phyloP scores from a whole-genome alignment of 345 rosid genomes.

The Heritiera fomes region DNA sequence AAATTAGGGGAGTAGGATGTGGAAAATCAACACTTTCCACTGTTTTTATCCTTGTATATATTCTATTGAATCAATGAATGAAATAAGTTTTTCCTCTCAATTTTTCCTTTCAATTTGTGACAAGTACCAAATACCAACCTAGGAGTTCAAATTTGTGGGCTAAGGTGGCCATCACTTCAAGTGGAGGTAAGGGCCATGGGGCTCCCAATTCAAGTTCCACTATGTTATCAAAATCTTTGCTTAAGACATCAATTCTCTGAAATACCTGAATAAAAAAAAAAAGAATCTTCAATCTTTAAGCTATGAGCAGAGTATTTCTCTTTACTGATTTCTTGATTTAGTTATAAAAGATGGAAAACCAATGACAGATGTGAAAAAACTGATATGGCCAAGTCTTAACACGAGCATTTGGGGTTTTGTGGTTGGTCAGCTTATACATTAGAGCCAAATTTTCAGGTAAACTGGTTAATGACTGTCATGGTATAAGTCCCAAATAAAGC shows the following conservation, averaged over 20 bases:
- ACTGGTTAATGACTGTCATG: background rate
- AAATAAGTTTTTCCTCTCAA: too few species aligned
- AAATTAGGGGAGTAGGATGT: too few species aligned
- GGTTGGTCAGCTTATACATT: background rate
- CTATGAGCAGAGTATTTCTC: background rate
- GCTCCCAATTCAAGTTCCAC: conserved; percentile 82
- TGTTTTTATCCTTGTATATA: too few species aligned
- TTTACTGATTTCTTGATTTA: background rate
- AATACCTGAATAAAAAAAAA: conserved; percentile 55
- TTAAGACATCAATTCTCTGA: conserved; percentile 81
- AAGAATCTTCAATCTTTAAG: background rate
- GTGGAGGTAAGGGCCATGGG: conserved; percentile 87
- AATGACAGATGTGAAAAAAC: too few species aligned
- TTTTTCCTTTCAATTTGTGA: too few species aligned
- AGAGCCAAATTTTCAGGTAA: background rate
- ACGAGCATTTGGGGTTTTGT: background rate
- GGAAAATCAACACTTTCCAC: too few species aligned
- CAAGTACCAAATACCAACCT: conserved; percentile 42
- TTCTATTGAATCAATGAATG: too few species aligned
- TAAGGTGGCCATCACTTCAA: conserved; percentile 74
- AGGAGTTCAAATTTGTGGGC: conserved; percentile 89
- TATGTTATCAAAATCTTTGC: conserved; percentile 89
- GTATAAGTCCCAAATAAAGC: background rate
- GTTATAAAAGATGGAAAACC: too few species aligned
- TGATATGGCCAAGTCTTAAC: background rate